A percentile compares a stretch with the other conserved stretches of the same genome.
These are phyloP conservation scores for Darksidea phi DNA, from an alignment of 495 filamentous ascomycete species.

Conservation along the genomic window DNA sequence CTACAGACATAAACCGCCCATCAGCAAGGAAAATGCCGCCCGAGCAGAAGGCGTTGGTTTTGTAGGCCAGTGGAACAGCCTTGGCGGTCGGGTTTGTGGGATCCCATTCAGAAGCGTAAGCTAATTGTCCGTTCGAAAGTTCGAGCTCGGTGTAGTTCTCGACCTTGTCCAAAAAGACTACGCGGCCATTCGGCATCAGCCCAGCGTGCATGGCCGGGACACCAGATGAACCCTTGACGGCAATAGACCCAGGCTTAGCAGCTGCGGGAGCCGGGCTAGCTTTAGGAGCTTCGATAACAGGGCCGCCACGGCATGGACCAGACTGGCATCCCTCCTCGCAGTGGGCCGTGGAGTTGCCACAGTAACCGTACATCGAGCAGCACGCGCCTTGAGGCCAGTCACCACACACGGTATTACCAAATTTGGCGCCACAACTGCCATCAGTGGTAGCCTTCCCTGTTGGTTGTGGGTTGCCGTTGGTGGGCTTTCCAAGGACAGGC, in stretches of 20 bases:
- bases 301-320: constrained; percentile 41
- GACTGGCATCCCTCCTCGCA: constrained; percentile 51
- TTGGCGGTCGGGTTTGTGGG: constrained; percentile 47
- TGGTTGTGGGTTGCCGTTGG: constrained; percentile 31
- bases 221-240: constrained; percentile 54
- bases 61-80: constrained; percentile 50
- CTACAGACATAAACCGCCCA: constrained; percentile 54
- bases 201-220: constrained; percentile 65
- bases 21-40: constrained; percentile 61
- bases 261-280: constrained; percentile 39
- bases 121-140: constrained; percentile 55
- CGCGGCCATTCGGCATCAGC: constrained; percentile 58
- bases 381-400: constrained; percentile 52
- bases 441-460: constrained; percentile 38
- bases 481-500: constrained; percentile 42
- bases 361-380: constrained; percentile 54
- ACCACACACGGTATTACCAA: constrained; percentile 50
- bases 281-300: constrained; percentile 37
- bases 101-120: constrained; percentile 62
- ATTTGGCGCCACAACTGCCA: constrained; percentile 51
- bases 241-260: constrained; percentile 49
- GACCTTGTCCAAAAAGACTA: constrained; percentile 63
- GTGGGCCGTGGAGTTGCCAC: constrained; percentile 44
- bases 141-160: constrained; percentile 61
- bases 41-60: constrained; percentile 64